Evolutionary conservation across 2,329 filamentous ascomycete species (phyloP).

Genomic region (Botrytis pseudocinerea): DNA sequence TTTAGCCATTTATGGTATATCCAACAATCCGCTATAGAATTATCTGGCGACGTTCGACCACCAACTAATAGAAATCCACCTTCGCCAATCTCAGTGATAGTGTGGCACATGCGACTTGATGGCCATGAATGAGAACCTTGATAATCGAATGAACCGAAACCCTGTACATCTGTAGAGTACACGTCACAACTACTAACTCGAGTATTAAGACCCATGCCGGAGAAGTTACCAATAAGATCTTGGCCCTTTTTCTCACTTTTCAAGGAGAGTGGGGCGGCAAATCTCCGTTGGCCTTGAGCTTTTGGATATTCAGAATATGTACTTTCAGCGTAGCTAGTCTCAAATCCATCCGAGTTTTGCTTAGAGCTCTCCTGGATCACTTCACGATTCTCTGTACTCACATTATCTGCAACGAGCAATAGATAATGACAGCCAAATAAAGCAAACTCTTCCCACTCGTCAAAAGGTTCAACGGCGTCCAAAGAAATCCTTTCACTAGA

Average conservation of each 20-base stretch:
- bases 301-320: conserved; percentile 44
- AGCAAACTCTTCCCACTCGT: conserved; percentile 94
- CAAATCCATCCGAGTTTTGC: background rate
- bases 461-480: conserved; percentile 77
- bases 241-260: conserved; percentile 43
- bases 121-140: conserved; percentile 42
- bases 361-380: background rate
- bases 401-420: conserved; percentile 60
- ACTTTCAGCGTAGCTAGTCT: conserved; percentile 26
- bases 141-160: background rate
- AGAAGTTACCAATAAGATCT: conserved; percentile 38
- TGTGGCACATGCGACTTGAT: conserved; percentile 68
- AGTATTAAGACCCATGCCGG: conserved; percentile 43
- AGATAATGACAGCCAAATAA: conserved; percentile 85
- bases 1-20: conserved; percentile 55
- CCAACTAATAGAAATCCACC: conserved; percentile 67
- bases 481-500: conserved; percentile 59
- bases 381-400: background rate
- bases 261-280: conserved; percentile 55
- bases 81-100: conserved; percentile 64
- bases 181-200: conserved; percentile 50
- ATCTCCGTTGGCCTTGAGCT: conserved; percentile 54
- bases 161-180: conserved; percentile 39
- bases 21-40: conserved; percentile 74
- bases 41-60: conserved; percentile 74